Conservation (phyloP, 1,139 yeast species). For the Hansenula anomala region DNA sequence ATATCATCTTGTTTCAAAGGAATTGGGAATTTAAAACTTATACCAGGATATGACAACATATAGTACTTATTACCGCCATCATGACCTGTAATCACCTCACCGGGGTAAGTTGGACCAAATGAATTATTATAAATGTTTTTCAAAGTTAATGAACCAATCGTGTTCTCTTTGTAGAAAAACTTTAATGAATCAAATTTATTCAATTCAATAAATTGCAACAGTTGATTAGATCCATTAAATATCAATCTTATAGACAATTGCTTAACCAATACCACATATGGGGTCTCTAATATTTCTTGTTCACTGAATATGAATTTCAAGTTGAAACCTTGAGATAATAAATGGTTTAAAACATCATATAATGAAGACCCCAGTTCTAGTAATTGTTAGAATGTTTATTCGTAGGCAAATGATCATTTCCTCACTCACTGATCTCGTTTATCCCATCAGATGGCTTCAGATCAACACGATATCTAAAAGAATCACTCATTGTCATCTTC, state of each 20-base stretch:
- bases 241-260: constrained; percentile 28
- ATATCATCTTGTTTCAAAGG: neutral
- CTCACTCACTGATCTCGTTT: neutral
- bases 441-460: neutral
- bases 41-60: constrained; percentile 50
- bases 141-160: constrained; percentile 12
- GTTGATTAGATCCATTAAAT: constrained; percentile 39
- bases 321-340: constrained; percentile 15
- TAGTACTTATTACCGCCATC: too few species aligned
- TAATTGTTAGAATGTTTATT: neutral
- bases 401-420: too few species aligned
- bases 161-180: constrained; percentile 12
- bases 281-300: constrained; percentile 16
- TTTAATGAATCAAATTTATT: constrained; percentile 19
- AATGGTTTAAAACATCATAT: constrained; percentile 14
- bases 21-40: constrained; percentile 31
- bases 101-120: constrained; percentile 65
- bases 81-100: constrained; percentile 24
- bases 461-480: neutral
- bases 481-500: neutral
- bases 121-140: constrained; percentile 44
- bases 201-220: constrained; percentile 42
- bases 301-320: constrained; percentile 28
- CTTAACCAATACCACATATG: constrained; percentile 20
- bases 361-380: constrained; percentile 18